These are phyloP conservation scores for Aspergillus caelatus DNA, from an alignment of 2,329 filamentous ascomycete species.

Conservation along the genomic window DNA sequence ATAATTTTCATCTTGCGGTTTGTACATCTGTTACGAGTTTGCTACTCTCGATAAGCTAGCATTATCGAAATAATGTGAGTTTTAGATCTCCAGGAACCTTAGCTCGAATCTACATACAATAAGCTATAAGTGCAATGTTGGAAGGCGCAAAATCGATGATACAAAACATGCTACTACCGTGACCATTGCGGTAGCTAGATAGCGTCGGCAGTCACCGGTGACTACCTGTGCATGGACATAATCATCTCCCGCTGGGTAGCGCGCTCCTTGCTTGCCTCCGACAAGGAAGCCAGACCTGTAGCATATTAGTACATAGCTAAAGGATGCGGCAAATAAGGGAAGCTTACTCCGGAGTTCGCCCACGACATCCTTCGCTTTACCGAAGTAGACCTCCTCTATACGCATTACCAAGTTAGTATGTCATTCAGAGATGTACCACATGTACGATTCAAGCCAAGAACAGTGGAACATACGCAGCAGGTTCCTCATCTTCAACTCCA, in stretches of 20 bases:
- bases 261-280: conserved; percentile 79
- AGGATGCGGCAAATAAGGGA: neutral
- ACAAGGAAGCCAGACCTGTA: conserved; percentile 71
- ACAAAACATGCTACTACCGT: neutral
- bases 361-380: conserved; percentile 98
- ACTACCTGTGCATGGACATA: conserved; percentile 54
- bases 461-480: conserved; percentile 63
- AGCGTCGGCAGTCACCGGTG: conserved; percentile 1
- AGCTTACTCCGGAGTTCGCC: conserved; percentile 81
- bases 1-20: no score
- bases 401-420: conserved; percentile 19
- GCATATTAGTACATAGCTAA: conserved; percentile 16
- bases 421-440: neutral
- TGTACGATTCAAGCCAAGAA: neutral
- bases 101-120: conserved; percentile 21
- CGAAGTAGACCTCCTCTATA: conserved; percentile 93
- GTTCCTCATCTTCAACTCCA: conserved; percentile 99
- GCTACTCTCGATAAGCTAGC: neutral
- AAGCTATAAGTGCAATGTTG: neutral
- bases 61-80: conserved; percentile 2
- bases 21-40: neutral
- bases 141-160: conserved; percentile 3
- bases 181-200: neutral
- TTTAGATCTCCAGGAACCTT: conserved; percentile 20
- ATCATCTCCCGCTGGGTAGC: conserved; percentile 90